Conservation (phyloP, 345 rosid species). For the Lagerstroemia speciosa region DNA sequence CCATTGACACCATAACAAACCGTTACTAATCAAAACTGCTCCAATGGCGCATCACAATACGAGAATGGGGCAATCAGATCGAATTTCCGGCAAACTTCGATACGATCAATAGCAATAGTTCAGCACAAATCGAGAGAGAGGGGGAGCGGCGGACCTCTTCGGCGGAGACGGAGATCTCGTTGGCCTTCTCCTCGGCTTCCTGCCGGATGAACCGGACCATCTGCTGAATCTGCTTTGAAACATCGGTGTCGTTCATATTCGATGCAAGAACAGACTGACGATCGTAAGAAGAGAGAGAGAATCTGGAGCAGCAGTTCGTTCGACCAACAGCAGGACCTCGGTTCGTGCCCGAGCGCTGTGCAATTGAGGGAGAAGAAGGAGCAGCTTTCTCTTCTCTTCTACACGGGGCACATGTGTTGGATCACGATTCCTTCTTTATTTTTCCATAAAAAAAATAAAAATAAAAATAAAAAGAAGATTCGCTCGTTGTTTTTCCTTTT, state of each 20-base stretch:
- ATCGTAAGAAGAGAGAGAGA: neutral
- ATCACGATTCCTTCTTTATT: too few relatives aligned
- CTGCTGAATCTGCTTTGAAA: constrained; percentile 90
- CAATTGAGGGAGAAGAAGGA: too few relatives aligned
- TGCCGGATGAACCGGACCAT: constrained; percentile 97
- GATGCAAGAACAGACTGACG: neutral
- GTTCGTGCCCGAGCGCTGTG: neutral
- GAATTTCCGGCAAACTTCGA: neutral
- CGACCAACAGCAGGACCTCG: neutral
- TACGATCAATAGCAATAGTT: neutral
- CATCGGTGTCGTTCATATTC: constrained; percentile 91
- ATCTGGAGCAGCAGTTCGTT: neutral
- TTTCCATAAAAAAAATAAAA: too few relatives aligned
- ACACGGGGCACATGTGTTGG: too few relatives aligned
- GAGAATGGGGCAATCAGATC: neutral
- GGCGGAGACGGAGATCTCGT: constrained; percentile 90
- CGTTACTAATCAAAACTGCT: neutral
- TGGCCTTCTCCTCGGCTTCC: constrained; percentile 94
- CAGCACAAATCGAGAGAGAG: neutral
- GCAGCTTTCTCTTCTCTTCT: too few relatives aligned
- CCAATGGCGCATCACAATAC: neutral
- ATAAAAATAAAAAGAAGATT: too few relatives aligned
- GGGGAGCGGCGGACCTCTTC: constrained; percentile 56
- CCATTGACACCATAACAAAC: neutral
- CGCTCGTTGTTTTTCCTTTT: too few relatives aligned